Percentiles rank a stretch among this genome's conserved stretches.
phyloP scores from a whole-genome alignment of 768 basidiomycete species.

The Coprinopsis marcescibilis region DNA sequence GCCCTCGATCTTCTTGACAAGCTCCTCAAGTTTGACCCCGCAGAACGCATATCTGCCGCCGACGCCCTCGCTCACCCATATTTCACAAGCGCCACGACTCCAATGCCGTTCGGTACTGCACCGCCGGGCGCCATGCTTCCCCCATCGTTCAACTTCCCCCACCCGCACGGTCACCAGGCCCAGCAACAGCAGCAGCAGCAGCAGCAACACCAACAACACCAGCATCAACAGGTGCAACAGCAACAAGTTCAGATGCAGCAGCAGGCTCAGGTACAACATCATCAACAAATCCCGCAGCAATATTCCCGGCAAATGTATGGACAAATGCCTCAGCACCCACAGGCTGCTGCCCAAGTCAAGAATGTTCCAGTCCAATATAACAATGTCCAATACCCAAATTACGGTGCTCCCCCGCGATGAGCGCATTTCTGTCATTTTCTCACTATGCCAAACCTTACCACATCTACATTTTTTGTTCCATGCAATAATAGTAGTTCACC shows the following conservation, averaged over 20 bases:
- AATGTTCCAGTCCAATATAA: constrained; percentile 9
- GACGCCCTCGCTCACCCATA: constrained; percentile 92
- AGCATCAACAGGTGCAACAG: constrained; percentile 28
- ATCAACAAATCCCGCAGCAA: constrained; percentile 25
- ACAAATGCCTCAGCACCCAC: constrained; percentile 11
- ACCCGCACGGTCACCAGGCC: constrained; percentile 52
- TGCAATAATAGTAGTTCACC: too few species aligned
- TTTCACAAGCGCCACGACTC: constrained; percentile 57
- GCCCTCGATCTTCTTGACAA: constrained; percentile 93
- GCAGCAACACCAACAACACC: constrained; percentile 26
- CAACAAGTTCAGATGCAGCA: too few species aligned
- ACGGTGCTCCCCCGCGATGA: constrained; percentile 13
- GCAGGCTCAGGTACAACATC: constrained; percentile 25
- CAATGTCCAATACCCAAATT: constrained; percentile 11
- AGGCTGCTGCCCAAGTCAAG: constrained; percentile 11
- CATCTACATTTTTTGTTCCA: too few species aligned
- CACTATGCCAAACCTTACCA: not conserved
- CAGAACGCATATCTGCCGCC: constrained; percentile 83
- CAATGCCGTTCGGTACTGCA: constrained; percentile 36
- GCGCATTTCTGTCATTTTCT: not conserved
- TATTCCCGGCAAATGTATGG: constrained; percentile 18
- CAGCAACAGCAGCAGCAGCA: constrained; percentile 41
- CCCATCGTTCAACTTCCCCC: constrained; percentile 63
- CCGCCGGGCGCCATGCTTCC: constrained; percentile 59
- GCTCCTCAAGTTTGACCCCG: constrained; percentile 93